Evolutionary conservation across 2,329 filamentous ascomycete species (phyloP).

Genomic region (Colletotrichum sojae): DNA sequence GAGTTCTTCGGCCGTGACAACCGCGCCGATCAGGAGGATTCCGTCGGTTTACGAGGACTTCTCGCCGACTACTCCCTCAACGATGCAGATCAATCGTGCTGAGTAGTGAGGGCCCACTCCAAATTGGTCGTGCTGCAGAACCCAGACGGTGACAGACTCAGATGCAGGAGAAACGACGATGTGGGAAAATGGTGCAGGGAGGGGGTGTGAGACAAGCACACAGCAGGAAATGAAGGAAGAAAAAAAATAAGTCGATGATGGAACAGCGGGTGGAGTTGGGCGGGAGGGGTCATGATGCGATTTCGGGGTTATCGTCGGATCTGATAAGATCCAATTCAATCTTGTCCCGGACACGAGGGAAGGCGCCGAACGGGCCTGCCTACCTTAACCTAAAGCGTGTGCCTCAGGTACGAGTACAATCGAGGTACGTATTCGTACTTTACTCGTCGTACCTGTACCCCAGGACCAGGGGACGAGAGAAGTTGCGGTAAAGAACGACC

Average conservation of each 20-base stretch:
- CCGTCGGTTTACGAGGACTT: conserved; percentile 39
- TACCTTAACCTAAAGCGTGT: neutral
- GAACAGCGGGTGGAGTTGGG: conserved; percentile 18
- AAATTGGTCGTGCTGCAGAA: conserved; percentile 26
- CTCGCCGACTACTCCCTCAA: conserved; percentile 22
- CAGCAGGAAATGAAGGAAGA: conserved; percentile 8
- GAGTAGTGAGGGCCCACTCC: conserved; percentile 24
- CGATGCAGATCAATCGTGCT: conserved; percentile 29
- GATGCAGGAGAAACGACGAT: conserved; percentile 17
- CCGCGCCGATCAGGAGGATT: neutral
- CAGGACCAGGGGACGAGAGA: neutral
- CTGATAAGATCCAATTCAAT: conserved; percentile 65
- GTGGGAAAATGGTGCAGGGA: conserved; percentile 20
- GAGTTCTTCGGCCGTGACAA: conserved; percentile 1
- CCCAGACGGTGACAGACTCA: conserved; percentile 7
- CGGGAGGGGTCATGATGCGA: conserved; percentile 33
- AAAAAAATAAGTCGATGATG: conserved; percentile 19
- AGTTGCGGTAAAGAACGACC: neutral
- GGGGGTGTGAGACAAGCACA: conserved; percentile 1
- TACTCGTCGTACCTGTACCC: too few species aligned
- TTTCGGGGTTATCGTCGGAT: conserved; percentile 64
- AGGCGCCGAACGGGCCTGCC: neutral
- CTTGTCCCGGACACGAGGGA: conserved; percentile 11
- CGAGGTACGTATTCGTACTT: neutral
- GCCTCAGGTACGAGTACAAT: conserved; percentile 1